Conservation (phyloP, 805 yeast genomes). For the Zygosaccharomyces lentus region DNA sequence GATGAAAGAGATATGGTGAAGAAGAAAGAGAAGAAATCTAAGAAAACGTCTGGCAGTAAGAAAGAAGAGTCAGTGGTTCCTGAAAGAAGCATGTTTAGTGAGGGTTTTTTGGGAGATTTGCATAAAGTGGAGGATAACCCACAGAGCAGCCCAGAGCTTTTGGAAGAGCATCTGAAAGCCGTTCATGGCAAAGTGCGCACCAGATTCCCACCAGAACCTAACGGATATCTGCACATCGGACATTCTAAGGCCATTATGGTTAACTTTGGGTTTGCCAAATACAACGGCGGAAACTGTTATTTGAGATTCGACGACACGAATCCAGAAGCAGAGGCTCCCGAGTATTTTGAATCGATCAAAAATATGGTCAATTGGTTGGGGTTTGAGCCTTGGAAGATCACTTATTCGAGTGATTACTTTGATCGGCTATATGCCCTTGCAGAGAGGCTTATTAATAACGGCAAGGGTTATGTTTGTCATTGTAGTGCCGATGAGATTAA, state of each 20-base stretch:
- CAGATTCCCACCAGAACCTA: slow-evolving; percentile 97
- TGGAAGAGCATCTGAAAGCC: slow-evolving; percentile 71
- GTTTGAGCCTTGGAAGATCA: slow-evolving; percentile 86
- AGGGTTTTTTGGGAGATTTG: slow-evolving; percentile 92
- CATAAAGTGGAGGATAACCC: slow-evolving; percentile 96
- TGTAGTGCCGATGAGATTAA: slow-evolving; percentile 90
- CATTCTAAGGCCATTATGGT: slow-evolving; percentile 98
- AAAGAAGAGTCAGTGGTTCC: slow-evolving; percentile 15
- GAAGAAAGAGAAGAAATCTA: slow-evolving; percentile 55
- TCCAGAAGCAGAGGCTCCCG: slow-evolving; percentile 97
- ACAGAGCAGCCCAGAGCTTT: slow-evolving; percentile 80
- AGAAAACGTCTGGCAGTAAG: slow-evolving; percentile 33
- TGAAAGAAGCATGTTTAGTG: slow-evolving; percentile 78
- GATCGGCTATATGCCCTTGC: slow-evolving; percentile 86
- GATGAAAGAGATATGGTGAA: slow-evolving; percentile 87
- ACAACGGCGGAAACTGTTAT: slow-evolving; percentile 80
- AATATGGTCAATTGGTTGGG: slow-evolving; percentile 93
- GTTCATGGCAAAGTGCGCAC: slow-evolving; percentile 84
- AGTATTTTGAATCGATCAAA: slow-evolving; percentile 76
- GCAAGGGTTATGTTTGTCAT: slow-evolving; percentile 86
- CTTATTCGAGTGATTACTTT: slow-evolving; percentile 94
- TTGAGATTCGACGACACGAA: slow-evolving; percentile 96
- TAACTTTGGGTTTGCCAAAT: slow-evolving; percentile 94
- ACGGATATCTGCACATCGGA: slow-evolving; percentile 98
- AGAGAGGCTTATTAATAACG: slow-evolving; percentile 66